Evolutionary conservation across 495 filamentous ascomycete species (phyloP).

Genomic region (Glarea lozoyensis): DNA sequence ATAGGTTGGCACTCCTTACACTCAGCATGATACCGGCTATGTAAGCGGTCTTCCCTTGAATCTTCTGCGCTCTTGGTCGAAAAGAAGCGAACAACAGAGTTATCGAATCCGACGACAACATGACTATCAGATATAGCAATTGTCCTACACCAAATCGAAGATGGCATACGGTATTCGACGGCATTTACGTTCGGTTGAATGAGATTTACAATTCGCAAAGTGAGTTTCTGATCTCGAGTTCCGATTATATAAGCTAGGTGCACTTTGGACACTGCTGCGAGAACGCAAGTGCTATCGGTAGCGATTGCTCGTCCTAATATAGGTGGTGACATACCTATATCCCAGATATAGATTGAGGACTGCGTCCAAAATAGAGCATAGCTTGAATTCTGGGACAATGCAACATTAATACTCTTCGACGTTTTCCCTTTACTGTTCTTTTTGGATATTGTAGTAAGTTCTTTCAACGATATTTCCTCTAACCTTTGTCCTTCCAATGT

Average conservation of each 20-base stretch:
- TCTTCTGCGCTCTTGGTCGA: conserved; percentile 22
- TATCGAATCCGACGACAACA: conserved; percentile 29
- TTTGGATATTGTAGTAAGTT: conserved; percentile 15
- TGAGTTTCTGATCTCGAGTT: conserved; percentile 27
- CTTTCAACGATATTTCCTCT: conserved; percentile 24
- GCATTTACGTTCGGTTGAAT: conserved; percentile 14
- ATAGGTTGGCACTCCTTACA: conserved; percentile 25
- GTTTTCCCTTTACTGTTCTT: conserved; percentile 15
- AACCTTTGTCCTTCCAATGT: conserved; percentile 24
- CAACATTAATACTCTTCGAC: conserved; percentile 24
- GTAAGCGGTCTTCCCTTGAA: conserved; percentile 27
- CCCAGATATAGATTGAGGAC: conserved; percentile 27
- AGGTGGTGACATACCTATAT: conserved; percentile 24
- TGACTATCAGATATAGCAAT: conserved; percentile 27
- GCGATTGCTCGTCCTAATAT: conserved; percentile 19
- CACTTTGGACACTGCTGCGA: conserved; percentile 24
- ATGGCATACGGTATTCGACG: conserved; percentile 29
- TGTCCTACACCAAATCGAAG: conserved; percentile 27
- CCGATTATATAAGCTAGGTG: conserved; percentile 28
- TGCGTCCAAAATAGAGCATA: conserved; percentile 30
- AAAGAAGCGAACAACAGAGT: conserved; percentile 27
- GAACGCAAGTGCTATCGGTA: conserved; percentile 28
- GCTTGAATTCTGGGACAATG: conserved; percentile 26
- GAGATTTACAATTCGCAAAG: conserved; percentile 27
- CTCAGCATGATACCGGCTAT: conserved; percentile 20